Evolutionary conservation across 208 protist species (phyloP).

Genomic region (Tetramitus jugosus): DNA sequence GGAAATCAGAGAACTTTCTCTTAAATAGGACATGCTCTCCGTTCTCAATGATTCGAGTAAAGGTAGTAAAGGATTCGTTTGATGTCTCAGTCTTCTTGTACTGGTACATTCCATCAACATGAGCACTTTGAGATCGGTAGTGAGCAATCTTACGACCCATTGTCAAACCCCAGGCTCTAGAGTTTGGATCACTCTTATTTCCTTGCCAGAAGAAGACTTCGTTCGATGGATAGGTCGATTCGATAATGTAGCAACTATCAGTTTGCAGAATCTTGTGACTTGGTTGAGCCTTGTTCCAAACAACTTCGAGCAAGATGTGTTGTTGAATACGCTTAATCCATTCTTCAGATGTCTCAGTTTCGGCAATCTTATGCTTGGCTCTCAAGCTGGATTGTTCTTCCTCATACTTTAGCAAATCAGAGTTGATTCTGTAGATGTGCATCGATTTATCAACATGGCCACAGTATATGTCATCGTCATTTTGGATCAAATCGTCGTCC

Average conservation of each 20-base stretch:
- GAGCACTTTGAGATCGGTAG: background rate
- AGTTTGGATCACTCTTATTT: background rate
- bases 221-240: background rate
- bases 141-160: background rate
- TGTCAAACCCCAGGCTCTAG: background rate
- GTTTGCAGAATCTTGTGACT: background rate
- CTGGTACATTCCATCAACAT: background rate
- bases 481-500: background rate
- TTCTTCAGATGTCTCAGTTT: background rate
- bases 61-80: too few relatives aligned
- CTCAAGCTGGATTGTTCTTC: background rate
- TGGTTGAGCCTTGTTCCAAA: too few relatives aligned
- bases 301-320: too few relatives aligned
- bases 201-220: slow-evolving; percentile 20
- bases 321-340: background rate
- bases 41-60: slow-evolving; percentile 3
- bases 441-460: background rate
- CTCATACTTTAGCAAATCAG: background rate
- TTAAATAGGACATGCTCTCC: slow-evolving; percentile 2
- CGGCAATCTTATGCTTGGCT: background rate
- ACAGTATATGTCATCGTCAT: too few relatives aligned
- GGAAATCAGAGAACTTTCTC: slow-evolving; percentile 17
- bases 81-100: background rate
- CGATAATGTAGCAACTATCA: slow-evolving; percentile 9
- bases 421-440: background rate